These are phyloP conservation scores for Kwoniella shivajii DNA, from an alignment of 1,284 basidiomycete genomes.

Conservation along the genomic window DNA sequence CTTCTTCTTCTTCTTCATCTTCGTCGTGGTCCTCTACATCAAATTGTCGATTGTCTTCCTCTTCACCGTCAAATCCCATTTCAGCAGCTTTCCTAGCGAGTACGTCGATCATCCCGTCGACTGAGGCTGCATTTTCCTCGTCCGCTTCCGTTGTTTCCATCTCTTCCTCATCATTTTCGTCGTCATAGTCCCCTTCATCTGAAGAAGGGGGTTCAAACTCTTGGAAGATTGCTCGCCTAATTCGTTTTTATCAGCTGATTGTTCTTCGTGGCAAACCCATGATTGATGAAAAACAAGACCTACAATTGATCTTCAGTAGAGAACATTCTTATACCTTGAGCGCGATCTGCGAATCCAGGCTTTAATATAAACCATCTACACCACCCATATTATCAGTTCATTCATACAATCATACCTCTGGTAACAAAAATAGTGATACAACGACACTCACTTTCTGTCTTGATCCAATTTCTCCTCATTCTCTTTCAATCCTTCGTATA, in stretches of 20 bases:
- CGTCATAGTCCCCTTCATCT: constrained; percentile 34
- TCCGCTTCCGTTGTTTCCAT: constrained; percentile 45
- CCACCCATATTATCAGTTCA: not conserved
- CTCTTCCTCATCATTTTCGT: constrained; percentile 53
- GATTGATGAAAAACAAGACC: constrained; percentile 10
- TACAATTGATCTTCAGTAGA: constrained; percentile 70
- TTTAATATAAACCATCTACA: constrained; percentile 84
- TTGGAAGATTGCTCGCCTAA: constrained; percentile 70
- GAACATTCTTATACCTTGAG: constrained; percentile 92
- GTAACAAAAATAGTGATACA: not conserved
- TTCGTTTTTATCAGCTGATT: not conserved
- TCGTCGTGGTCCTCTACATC: constrained; percentile 59
- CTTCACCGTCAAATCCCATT: constrained; percentile 17
- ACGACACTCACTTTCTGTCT: constrained; percentile 55
- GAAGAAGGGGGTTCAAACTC: constrained; percentile 71
- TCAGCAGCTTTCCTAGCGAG: constrained; percentile 19
- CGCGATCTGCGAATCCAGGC: constrained; percentile 95
- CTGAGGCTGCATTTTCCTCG: constrained; percentile 24
- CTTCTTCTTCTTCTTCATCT: constrained; percentile 45
- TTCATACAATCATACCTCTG: not conserved
- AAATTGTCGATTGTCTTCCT: constrained; percentile 18
- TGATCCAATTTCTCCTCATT: constrained; percentile 40
- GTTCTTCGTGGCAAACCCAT: not conserved
- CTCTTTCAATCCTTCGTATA: constrained; percentile 65
- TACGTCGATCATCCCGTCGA: constrained; percentile 13